Evolutionary conservation across 1,139 yeast genomes (phyloP), one percentile per base, ranked within the genome.

Genomic region (Zygosaccharomyces pseudobailii): DNA sequence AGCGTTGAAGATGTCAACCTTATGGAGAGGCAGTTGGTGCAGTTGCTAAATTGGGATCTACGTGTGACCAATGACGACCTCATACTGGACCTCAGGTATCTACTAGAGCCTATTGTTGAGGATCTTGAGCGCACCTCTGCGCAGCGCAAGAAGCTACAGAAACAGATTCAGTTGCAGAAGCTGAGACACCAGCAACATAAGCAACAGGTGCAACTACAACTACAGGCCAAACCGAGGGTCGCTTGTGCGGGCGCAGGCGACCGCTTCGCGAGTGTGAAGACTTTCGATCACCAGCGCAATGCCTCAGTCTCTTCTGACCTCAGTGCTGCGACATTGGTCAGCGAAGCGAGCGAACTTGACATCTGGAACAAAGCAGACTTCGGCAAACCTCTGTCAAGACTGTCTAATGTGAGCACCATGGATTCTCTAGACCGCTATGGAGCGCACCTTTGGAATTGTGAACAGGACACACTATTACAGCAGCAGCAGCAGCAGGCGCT

Each of bases 21-120:
- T 50, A 85, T 85, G 89, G 94, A 85, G 68, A 78, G 88, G 65
- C 92, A 85, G 66, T 71, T 85, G 52, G 70, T 84, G 49, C 80
- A 74, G 59, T 71, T 84, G 48, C 71, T 85, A 60, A 76, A 83
- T 66, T 85, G 90, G 89, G 84, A 85, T 62, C 70, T 84, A 49
- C 69, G 74, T 46, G 79, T 84, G 27, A 66, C 72, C 40, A 77
- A 75, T 55, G 72, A 70, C 19, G 88, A 83, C 53, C 71, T 84
- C 65, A 62, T 72, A 44, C 65, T 61, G 25, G 72, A 71, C 39
- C 71, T 83, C 58, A 71, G 69, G 51, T 66, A 71, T 51, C 77
- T 82, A 70, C 71, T 82, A 55, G 80, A 76, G 40, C 89, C 89
- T 45, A 81, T 84, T 66, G 79, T 75, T 58, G 68, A 69, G 43